These are phyloP conservation scores for Eucalyptus cloeziana DNA, from an alignment of 345 rosid species.

Conservation along the genomic window DNA sequence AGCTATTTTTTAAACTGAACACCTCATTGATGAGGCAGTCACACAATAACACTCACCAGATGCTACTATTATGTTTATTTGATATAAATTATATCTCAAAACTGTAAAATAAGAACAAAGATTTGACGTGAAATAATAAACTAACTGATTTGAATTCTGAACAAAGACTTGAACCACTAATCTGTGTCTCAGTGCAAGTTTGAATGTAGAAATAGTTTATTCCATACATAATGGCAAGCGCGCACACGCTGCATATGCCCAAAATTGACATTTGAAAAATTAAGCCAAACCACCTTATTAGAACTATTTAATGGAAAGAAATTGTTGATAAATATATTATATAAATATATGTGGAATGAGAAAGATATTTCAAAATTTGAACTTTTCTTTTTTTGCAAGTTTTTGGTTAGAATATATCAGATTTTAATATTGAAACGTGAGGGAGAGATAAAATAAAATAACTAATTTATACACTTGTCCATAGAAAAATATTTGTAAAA, in stretches of 20 bases:
- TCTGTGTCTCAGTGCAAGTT: not conserved
- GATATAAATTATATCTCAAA: not conserved
- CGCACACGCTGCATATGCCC: not conserved
- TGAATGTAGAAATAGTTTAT: not conserved
- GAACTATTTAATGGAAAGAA: not conserved
- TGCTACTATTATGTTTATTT: not conserved
- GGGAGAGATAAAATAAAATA: not conserved
- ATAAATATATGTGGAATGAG: not conserved
- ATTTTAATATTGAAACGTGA: not conserved
- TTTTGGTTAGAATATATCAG: not conserved
- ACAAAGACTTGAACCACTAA: not conserved
- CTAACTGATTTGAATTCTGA: not conserved
- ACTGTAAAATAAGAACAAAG: not conserved
- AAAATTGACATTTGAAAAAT: not conserved
- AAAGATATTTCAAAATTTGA: not conserved
- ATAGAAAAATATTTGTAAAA: not conserved
- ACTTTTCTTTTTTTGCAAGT: not conserved
- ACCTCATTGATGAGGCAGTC: not conserved
- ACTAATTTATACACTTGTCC: not conserved
- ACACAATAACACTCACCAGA: not conserved
- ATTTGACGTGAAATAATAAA: not conserved
- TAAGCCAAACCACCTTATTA: not conserved
- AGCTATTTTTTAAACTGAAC: not conserved
- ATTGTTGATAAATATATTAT: not conserved
- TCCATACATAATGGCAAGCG: not conserved